Evolutionary conservation across 2,329 filamentous ascomycete species (phyloP).

Genomic region (Grosmannia huntii): DNA sequence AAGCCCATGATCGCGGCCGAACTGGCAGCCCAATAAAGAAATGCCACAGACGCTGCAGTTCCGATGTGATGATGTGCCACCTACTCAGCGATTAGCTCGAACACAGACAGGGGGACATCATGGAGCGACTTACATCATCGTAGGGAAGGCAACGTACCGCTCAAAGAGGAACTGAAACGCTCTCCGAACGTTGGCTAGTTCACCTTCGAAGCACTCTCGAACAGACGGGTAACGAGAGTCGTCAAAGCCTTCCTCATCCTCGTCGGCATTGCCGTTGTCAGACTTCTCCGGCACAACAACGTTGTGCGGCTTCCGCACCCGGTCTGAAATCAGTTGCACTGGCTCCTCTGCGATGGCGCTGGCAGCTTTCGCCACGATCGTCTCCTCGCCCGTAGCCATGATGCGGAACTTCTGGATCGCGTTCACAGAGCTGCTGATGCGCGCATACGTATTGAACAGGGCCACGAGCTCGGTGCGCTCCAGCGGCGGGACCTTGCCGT

Average conservation of each 20-base stretch:
- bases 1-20: slow-evolving; percentile 31
- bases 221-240: slow-evolving; percentile 29
- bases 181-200: slow-evolving; percentile 49
- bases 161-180: slow-evolving; percentile 54
- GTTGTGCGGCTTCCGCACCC: slow-evolving; percentile 31
- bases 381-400: slow-evolving; percentile 33
- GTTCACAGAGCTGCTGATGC: slow-evolving; percentile 68
- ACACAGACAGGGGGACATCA: slow-evolving; percentile 1
- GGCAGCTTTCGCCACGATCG: slow-evolving; percentile 11
- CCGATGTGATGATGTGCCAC: slow-evolving; percentile 29
- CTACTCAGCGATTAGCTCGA: slow-evolving; percentile 15
- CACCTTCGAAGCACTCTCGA: slow-evolving; percentile 46
- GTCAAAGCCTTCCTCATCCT: slow-evolving; percentile 24
- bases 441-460: slow-evolving; percentile 84
- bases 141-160: slow-evolving; percentile 59
- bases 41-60: slow-evolving; percentile 33
- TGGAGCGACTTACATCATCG: slow-evolving; percentile 47
- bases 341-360: slow-evolving; percentile 14
- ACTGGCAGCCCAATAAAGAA: slow-evolving; percentile 41
- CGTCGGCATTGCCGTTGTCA: slow-evolving; percentile 6
- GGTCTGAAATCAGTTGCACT: slow-evolving; percentile 19
- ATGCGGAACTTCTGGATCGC: slow-evolving; percentile 60
- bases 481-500: slow-evolving; percentile 50
- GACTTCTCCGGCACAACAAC: slow-evolving; percentile 18
- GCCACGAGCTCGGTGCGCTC: slow-evolving; percentile 88